phyloP scores from a whole-genome alignment of 2,329 filamentous ascomycete genomes.

The Sporothrix curviconia region DNA sequence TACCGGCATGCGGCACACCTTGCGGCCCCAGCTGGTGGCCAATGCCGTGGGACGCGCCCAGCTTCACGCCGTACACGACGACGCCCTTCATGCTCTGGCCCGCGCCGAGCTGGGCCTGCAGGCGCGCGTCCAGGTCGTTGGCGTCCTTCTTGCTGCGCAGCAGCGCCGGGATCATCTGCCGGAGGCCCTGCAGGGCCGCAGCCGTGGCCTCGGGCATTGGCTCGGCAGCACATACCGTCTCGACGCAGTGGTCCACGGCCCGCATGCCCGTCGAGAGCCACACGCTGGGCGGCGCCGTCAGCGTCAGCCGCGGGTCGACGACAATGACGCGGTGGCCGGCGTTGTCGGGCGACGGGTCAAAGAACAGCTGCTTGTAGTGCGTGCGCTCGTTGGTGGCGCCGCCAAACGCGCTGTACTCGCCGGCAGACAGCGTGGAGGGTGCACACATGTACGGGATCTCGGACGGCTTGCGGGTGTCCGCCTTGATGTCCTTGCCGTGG shows the following conservation, averaged over 20 bases:
- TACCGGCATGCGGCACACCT: constrained; percentile 32
- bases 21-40: constrained; percentile 34
- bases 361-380: constrained; percentile 19
- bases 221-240: constrained; percentile 41
- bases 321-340: constrained; percentile 41
- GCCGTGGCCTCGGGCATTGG: constrained; percentile 30
- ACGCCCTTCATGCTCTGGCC: constrained; percentile 40
- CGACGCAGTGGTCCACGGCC: constrained; percentile 52
- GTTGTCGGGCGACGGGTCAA: constrained; percentile 23
- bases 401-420: constrained; percentile 20
- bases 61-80: constrained; percentile 30
- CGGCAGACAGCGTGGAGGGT: constrained; percentile 21
- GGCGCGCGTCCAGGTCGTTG: constrained; percentile 32
- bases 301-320: constrained; percentile 41
- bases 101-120: constrained; percentile 40
- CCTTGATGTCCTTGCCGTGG: not conserved
- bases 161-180: constrained; percentile 36
- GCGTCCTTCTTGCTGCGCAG: constrained; percentile 33
- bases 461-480: constrained; percentile 6
- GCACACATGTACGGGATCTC: constrained; percentile 19
- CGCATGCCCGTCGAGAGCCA: constrained; percentile 55
- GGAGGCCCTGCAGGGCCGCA: constrained; percentile 29
- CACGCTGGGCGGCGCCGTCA: constrained; percentile 40
- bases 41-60: constrained; percentile 34
- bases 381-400: constrained; percentile 21